phyloP scores from a whole-genome alignment of 148 eudicot species.

The Camellia lanceoleosa region DNA sequence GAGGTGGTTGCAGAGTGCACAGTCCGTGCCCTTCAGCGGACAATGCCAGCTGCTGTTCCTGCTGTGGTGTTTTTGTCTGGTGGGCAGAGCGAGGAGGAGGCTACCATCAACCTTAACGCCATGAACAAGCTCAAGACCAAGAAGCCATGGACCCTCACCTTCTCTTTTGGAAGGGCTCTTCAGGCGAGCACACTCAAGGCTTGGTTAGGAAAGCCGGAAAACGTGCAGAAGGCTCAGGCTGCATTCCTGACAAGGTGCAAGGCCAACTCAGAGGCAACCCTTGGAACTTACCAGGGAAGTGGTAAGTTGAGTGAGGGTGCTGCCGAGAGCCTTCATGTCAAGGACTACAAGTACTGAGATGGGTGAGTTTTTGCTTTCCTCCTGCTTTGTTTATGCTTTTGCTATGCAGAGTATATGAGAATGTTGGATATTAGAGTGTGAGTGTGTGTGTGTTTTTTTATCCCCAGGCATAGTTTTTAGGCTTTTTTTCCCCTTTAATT shows the following conservation, averaged over 20 bases:
- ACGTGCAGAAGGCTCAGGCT: constrained; percentile 65
- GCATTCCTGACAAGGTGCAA: constrained; percentile 69
- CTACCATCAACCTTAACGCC: constrained; percentile 86
- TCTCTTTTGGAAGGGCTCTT: constrained; percentile 94
- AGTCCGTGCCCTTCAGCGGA: constrained; percentile 75
- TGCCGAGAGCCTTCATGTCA: constrained; percentile 82
- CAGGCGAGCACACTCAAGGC: constrained; percentile 94
- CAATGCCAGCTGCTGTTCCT: constrained; percentile 90
- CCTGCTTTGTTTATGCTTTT: not conserved
- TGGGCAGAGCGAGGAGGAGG: constrained; percentile 97
- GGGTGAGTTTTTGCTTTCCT: constrained; percentile 12
- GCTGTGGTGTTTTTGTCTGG: constrained; percentile 92
- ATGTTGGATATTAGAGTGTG: no score
- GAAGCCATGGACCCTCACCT: constrained; percentile 90
- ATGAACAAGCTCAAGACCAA: constrained; percentile 75
- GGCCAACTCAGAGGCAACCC: constrained; percentile 92
- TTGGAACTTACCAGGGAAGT: constrained; percentile 75
- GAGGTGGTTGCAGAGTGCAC: constrained; percentile 88
- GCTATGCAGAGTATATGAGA: not conserved
- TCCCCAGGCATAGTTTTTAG: not conserved
- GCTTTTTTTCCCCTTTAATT: not conserved
- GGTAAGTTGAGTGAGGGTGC: constrained; percentile 69
- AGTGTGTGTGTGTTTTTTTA: not conserved
- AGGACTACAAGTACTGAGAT: constrained; percentile 86
- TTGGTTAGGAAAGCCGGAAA: constrained; percentile 80